Base-by-base conservation (phyloP, 257 asterid genomes). In the Ophiorrhiza pumila region DNA sequence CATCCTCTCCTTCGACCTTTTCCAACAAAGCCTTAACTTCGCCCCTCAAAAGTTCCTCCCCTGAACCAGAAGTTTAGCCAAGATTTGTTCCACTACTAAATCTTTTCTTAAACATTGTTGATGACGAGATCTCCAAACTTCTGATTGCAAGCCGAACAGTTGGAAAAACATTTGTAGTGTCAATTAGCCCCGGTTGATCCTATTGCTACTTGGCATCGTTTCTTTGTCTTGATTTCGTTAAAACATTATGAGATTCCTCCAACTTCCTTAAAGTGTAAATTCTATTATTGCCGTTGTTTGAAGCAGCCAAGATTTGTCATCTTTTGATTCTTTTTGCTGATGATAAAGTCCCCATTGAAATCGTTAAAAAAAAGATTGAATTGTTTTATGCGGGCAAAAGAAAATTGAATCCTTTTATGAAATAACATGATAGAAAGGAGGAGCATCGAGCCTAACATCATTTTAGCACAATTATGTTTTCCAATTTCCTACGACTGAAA, bases 101-200 rank as follows among this genome's bases (percentile, higher is more conserved):
- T 63, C 87, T 85, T 83, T 79, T 92, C 92, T 86, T 90, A 60
- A 93, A 90, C 80, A 85, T 59, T 0, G 85, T 86, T 7, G 97
- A 94, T n/a, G 94, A 90, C 4, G 99, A 98, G 37, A 98, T 92
- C 75, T 79, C 87, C 10, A 87, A 77, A 71, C 46, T 83, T 4
- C 90, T 95, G 83, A 76, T 83, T 2, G 99, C 98, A 62, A 95
- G 85, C 39, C 99, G 98, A n/a, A 92, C 95, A 46, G 92, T 92
- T 0, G 99, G 99, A 1, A 98, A 95, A 75, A 90, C 99, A 14
- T 92, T 95, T 1, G 99, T 95, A 52, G 90, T 92, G 50, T 95
- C 99, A 2, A 92, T 68, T 0, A 92, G 89, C 0, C 92, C 96
- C 1, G 87, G 84, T 58, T 95, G 88, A 31, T 91, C 96, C 75